Conservation (phyloP, 1,284 basidiomycete species). For the Apiotrichum gracile region DNA sequence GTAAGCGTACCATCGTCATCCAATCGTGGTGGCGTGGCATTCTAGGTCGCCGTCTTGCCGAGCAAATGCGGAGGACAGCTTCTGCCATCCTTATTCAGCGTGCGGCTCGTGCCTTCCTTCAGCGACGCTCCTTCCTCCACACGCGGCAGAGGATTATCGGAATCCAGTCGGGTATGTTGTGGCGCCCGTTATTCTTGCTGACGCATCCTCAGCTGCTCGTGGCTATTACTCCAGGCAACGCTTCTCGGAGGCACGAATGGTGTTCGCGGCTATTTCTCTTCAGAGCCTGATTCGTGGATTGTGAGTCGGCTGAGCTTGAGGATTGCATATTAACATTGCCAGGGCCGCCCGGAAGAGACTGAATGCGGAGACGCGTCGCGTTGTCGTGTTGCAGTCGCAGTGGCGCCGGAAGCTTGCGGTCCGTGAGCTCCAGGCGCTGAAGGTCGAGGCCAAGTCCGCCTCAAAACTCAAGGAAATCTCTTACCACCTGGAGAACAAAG, state of each 20-base stretch:
- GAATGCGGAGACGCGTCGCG: conserved; percentile 61
- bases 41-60: conserved; percentile 65
- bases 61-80: conserved; percentile 64
- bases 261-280: conserved; percentile 64
- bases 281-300: conserved; percentile 84
- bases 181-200: neutral
- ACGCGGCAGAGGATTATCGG: conserved; percentile 61
- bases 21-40: conserved; percentile 93
- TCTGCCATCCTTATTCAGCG: conserved; percentile 75
- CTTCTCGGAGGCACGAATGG: conserved; percentile 59
- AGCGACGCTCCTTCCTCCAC: conserved; percentile 64
- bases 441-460: conserved; percentile 89
- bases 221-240: conserved; percentile 67
- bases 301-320: conserved; percentile 54
- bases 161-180: conserved; percentile 75
- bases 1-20: conserved; percentile 70
- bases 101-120: conserved; percentile 64
- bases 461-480: conserved; percentile 99
- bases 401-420: conserved; percentile 82
- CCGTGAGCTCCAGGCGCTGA: conserved; percentile 74
- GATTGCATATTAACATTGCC: neutral
- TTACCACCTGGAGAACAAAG: conserved; percentile 97
- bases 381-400: conserved; percentile 86
- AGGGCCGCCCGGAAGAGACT: conserved; percentile 65
- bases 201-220: conserved; percentile 61